Percentiles rank a stretch among this genome's conserved stretches.
These are phyloP conservation scores for Pseudotsuga menziesii DNA, from an alignment of 75 land plant species.

Conservation along the genomic window DNA sequence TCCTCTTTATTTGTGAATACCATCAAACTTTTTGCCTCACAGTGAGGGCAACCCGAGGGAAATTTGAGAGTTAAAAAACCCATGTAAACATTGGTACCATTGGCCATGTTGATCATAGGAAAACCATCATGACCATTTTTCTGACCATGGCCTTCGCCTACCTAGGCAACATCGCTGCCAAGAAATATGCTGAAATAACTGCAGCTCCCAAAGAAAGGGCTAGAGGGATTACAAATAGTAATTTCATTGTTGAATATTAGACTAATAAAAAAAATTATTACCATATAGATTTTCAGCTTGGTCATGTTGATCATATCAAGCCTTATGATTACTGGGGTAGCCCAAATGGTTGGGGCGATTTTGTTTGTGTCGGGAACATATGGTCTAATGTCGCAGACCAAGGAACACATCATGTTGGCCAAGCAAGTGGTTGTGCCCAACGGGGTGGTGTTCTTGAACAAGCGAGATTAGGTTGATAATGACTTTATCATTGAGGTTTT, in stretches of 20 bases:
- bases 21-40: too few species aligned
- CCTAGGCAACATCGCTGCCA: slow-evolving; percentile 58
- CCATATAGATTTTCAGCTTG: slow-evolving; percentile 94
- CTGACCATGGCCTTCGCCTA: slow-evolving; percentile 90
- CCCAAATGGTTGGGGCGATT: slow-evolving; percentile 98
- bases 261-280: slow-evolving; percentile 84
- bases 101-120: slow-evolving; percentile 97
- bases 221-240: slow-evolving; percentile 91
- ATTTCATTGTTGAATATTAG: slow-evolving; percentile 94
- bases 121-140: slow-evolving; percentile 93
- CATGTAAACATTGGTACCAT: slow-evolving; percentile 98
- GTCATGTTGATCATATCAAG: slow-evolving; percentile 95
- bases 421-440: slow-evolving; percentile 90
- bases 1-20: too few species aligned
- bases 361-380: slow-evolving; percentile 85
- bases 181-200: slow-evolving; percentile 94
- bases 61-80: slow-evolving; percentile 92
- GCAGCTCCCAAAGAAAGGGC: slow-evolving; percentile 95
- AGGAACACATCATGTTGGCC: slow-evolving; percentile 88
- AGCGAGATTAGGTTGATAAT: slow-evolving; percentile 77
- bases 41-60: slow-evolving; percentile 76
- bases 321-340: slow-evolving; percentile 94
- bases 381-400: slow-evolving; percentile 96
- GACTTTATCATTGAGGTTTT: too few species aligned
- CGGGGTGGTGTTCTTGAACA: slow-evolving; percentile 83